phyloP scores from a whole-genome alignment of 2,329 filamentous ascomycete genomes.

The Cladobotryum protrusum region DNA sequence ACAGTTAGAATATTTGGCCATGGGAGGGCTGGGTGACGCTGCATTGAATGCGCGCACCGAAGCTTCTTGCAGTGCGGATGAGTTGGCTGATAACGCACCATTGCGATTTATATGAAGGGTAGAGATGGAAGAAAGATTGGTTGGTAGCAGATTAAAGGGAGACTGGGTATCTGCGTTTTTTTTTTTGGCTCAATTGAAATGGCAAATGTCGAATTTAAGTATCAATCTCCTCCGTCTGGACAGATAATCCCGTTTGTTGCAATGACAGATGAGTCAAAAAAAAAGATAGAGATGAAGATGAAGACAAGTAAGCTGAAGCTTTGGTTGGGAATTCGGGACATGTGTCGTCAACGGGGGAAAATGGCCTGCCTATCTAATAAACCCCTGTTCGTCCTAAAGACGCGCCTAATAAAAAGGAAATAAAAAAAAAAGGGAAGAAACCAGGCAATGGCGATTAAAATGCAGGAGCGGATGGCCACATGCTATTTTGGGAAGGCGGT shows the following conservation, averaged over 20 bases:
- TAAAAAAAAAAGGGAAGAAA: too few relatives aligned
- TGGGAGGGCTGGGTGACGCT: neutral
- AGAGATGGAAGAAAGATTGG: neutral
- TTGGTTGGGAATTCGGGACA: constrained; percentile 22
- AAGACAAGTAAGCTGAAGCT: neutral
- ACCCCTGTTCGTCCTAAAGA: neutral
- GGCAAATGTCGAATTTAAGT: too few relatives aligned
- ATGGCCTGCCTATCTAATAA: constrained; percentile 7
- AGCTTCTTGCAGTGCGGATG: too few relatives aligned
- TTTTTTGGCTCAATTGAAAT: neutral
- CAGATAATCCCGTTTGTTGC: too few relatives aligned
- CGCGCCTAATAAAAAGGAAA: too few relatives aligned
- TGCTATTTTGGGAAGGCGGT: too few relatives aligned
- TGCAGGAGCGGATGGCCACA: too few relatives aligned
- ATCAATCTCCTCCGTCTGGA: too few relatives aligned
- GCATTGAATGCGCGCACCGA: neutral
- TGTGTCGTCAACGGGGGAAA: constrained; percentile 20
- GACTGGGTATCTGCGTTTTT: neutral
- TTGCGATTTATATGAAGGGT: neutral
- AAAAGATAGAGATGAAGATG: neutral
- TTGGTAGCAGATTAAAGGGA: neutral
- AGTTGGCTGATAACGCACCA: neutral
- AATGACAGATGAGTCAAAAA: too few relatives aligned
- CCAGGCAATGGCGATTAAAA: too few relatives aligned
- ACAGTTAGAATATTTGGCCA: neutral